Evolutionary conservation across 2,329 filamentous ascomycete genomes (phyloP).

Genomic region (Nigrospora oryzae): DNA sequence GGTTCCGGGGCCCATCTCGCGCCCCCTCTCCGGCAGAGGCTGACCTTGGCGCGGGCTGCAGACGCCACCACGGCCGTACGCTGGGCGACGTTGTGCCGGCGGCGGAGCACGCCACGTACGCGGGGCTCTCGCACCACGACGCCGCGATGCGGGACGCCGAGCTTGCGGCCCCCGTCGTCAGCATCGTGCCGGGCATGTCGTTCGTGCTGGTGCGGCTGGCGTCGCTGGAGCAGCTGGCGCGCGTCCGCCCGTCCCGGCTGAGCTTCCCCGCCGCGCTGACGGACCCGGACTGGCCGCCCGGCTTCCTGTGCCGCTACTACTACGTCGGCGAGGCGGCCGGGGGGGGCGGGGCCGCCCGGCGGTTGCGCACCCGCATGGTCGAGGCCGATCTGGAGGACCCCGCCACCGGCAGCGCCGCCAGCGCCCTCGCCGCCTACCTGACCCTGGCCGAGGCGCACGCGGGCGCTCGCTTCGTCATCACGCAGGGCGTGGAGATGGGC

Average conservation of each 20-base stretch:
- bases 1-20: too few relatives aligned
- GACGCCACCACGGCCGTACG: constrained; percentile 43
- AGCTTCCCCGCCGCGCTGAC: constrained; percentile 27
- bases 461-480: constrained; percentile 37
- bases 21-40: too few relatives aligned
- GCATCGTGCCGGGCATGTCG: constrained; percentile 66
- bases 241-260: constrained; percentile 22
- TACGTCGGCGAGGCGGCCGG: constrained; percentile 36
- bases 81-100: constrained; percentile 22
- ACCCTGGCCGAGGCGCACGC: constrained; percentile 27
- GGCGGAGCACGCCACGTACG: constrained; percentile 4
- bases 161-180: constrained; percentile 39
- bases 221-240: constrained; percentile 47
- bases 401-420: constrained; percentile 55
- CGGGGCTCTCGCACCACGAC: constrained; percentile 11
- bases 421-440: constrained; percentile 46
- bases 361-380: constrained; percentile 54
- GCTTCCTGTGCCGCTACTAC: constrained; percentile 49
- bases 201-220: constrained; percentile 60
- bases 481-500: constrained; percentile 63
- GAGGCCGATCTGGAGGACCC: constrained; percentile 42
- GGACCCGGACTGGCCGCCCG: constrained; percentile 46
- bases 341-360: constrained; percentile 12
- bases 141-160: constrained; percentile 15
- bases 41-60: too few relatives aligned